These are phyloP conservation scores for Aspergillus sergii DNA, from an alignment of 2,329 filamentous ascomycete genomes.

Conservation along the genomic window DNA sequence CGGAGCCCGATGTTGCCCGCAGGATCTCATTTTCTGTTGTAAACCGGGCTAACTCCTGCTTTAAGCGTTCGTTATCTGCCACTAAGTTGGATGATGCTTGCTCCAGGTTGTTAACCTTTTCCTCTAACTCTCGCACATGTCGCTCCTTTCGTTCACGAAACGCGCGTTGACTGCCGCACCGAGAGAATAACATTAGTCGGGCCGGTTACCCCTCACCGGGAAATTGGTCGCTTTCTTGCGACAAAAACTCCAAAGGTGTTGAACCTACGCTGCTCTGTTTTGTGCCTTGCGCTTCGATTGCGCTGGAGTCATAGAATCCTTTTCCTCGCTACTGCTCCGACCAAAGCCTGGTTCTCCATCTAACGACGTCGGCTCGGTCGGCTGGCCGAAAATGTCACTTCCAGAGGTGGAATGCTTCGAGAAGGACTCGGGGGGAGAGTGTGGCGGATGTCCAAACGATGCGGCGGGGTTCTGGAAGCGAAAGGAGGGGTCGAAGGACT, in stretches of 20 bases:
- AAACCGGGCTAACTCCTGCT: constrained; percentile 78
- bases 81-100: constrained; percentile 71
- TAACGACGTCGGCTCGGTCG: constrained; percentile 30
- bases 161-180: constrained; percentile 73
- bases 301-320: constrained; percentile 56
- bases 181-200: background rate
- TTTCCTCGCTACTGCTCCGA: constrained; percentile 57
- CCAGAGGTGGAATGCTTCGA: constrained; percentile 36
- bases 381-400: constrained; percentile 26
- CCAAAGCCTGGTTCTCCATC: constrained; percentile 33
- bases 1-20: constrained; percentile 68
- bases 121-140: constrained; percentile 90
- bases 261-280: constrained; percentile 70
- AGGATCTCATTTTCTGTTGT: constrained; percentile 92
- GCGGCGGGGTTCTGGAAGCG: constrained; percentile 34
- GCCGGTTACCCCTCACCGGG: background rate
- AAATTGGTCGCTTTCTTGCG: background rate
- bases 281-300: constrained; percentile 69
- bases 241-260: constrained; percentile 1
- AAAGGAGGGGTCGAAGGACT: constrained; percentile 43
- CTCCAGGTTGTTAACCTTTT: constrained; percentile 77
- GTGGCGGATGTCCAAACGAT: constrained; percentile 34
- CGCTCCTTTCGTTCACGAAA: constrained; percentile 96
- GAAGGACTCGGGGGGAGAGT: constrained; percentile 41
- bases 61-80: constrained; percentile 84